Evolutionary conservation across 768 basidiomycete genomes (phyloP), one percentile per base, ranked within the genome.

Genomic region (Exsudoporus frostii): DNA sequence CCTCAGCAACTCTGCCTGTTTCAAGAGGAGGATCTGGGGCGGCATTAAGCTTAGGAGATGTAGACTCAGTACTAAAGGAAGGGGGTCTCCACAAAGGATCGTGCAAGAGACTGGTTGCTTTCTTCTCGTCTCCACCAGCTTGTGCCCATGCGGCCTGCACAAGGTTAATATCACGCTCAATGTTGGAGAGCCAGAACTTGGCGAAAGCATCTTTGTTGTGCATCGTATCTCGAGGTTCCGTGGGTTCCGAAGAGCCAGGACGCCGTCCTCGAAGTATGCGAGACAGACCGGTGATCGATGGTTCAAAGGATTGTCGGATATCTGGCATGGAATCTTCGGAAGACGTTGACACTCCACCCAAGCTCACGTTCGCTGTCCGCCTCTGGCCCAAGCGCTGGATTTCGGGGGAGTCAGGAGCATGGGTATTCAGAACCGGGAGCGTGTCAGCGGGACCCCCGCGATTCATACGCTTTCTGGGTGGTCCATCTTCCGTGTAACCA

Each of bases 261-360:
- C 68, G 77, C 19, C 74, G 75, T 45, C 76, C 77, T 41, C 81
- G 82, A 45, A 80, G 73, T 57, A 86, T 74, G 39, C 85, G 82
- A n/a, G 81, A 55, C 51, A 43, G 54, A 5, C 46, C 54, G 5
- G 66, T 77, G 7, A 76, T 76, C 20, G 80, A 65, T 32, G 75
- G 73, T 34, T 74, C 76, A 33, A 76, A 63, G 15, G 76, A 64
- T 37, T 71, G 65, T 20, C 68, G 64, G 24, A 74, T 60, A 50
- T 84, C 84, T 7, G 81, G 75, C 58, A 84, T 67, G 15, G 83
- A 86, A 47, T 90, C 88, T 25, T 90, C 88, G 25, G 86, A 88
- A 2, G 86, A 86, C 7, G 78, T 70, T 30, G 85, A 85, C 47
- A 76, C 65, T 7, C 72, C 61, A 45, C 79, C 77, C 27, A 70